Evolutionary conservation across 2,329 filamentous ascomycete species (phyloP), one percentile per base, ranked within the genome.

Genomic region (Proliferodiscus dingleyae): DNA sequence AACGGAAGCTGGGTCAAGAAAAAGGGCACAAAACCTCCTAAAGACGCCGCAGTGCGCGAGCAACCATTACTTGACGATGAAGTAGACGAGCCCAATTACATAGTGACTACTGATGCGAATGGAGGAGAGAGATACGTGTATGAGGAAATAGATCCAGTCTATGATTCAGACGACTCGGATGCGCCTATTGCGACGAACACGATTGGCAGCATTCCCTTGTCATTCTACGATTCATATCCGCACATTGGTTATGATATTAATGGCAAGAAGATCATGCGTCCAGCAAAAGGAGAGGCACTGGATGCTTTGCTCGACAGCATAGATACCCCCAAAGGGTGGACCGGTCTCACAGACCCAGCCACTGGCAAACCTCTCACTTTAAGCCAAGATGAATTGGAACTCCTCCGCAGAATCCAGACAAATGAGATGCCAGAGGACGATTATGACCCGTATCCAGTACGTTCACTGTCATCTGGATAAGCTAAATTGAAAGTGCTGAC

Each of bases 171-270:
- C 68, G 91, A 96, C 63, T 87, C 87, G 3, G 91, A 96, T 64
- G 84, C 83, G 3, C 81, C 85, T 51, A 85, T 80, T 45, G 80
- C 83, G 22, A 75, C 74, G 41, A 98, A 98, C 69, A 97, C 93
- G 0, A 96, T 98, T 60, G 94, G 93, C 56, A 77, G 97, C 64
- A 98, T 98, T 49, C 88, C 90, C 4, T 72, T 97, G 40, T 85
- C 87, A 3, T 97, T 95, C 69, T 98, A 98, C 72, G 93, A 98
- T 66, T 86, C 88, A 28, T 98, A 96, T 64, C 93, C 93, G 41
- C 93, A 98, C 65, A 96, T 98, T 64, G 93, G 93, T 49, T 98
- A 98, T 69, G 88, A 96, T 61, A 97, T 98, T 71, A 95, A 98
- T 66, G 93, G 93, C 66, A 96, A 94, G 77, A 94, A 87, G 68